phyloP scores from a whole-genome alignment of 2,329 filamentous ascomycete genomes.

The Fusarium pilosicola region DNA sequence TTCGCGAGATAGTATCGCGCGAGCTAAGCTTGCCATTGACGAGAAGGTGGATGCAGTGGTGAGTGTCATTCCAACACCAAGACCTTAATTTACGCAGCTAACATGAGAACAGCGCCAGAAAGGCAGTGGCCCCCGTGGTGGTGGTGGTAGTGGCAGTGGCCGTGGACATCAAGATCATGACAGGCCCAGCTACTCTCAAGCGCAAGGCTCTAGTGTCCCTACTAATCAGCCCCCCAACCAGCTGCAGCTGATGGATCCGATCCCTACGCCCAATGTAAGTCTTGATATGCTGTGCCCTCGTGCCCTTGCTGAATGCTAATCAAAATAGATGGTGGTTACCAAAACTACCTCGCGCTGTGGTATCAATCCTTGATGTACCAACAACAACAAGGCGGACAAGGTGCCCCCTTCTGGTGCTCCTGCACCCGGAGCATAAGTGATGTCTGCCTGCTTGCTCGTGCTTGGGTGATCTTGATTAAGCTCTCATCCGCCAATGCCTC shows the following conservation, averaged over 20 bases:
- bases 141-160: constrained; percentile 53
- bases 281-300: neutral
- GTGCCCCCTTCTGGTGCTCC: constrained; percentile 49
- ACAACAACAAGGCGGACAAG: constrained; percentile 54
- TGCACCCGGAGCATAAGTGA: constrained; percentile 53
- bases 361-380: constrained; percentile 72
- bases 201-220: constrained; percentile 54
- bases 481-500: constrained; percentile 38
- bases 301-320: neutral
- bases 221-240: constrained; percentile 56
- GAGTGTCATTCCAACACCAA: constrained; percentile 49
- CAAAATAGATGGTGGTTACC: constrained; percentile 77
- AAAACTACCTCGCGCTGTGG: constrained; percentile 83
- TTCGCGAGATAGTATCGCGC: constrained; percentile 77
- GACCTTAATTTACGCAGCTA: constrained; percentile 31
- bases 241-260: constrained; percentile 65
- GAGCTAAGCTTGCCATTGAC: constrained; percentile 85
- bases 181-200: constrained; percentile 63
- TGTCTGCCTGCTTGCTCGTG: constrained; percentile 43
- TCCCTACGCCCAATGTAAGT: constrained; percentile 80
- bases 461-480: constrained; percentile 50
- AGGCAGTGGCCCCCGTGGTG: constrained; percentile 56
- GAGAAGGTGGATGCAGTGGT: constrained; percentile 93
- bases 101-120: constrained; percentile 60
- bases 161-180: constrained; percentile 64